Conservation (phyloP, 2,329 filamentous ascomycete genomes). For the Pestalotiopsis sp. region DNA sequence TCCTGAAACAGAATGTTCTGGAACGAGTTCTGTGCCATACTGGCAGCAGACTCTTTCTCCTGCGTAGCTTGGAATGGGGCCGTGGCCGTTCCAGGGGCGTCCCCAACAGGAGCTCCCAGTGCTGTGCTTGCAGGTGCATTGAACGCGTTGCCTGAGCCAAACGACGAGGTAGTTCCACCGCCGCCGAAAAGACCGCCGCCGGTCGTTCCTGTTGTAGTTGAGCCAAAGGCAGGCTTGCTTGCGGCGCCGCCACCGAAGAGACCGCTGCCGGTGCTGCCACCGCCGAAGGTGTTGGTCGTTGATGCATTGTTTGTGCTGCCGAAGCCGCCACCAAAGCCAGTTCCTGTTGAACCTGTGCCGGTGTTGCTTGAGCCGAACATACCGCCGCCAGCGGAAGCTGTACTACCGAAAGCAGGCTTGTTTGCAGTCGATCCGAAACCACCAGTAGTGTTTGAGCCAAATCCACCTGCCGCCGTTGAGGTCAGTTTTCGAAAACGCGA, state of each 20-base stretch:
- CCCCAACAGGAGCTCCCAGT: constrained; percentile 53
- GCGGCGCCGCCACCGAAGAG: constrained; percentile 30
- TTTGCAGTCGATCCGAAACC: constrained; percentile 20
- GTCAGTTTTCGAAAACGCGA: constrained; percentile 20
- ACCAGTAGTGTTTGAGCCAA: constrained; percentile 37
- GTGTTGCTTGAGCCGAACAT: constrained; percentile 47
- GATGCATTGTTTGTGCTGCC: constrained; percentile 36
- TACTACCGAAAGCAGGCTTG: constrained; percentile 27
- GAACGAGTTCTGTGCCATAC: constrained; percentile 62
- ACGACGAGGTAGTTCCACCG: constrained; percentile 33
- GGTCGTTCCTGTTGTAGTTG: constrained; percentile 42
- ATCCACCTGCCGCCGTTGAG: constrained; percentile 26
- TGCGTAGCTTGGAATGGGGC: constrained; percentile 69
- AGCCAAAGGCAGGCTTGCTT: constrained; percentile 55
- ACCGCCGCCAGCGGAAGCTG: constrained; percentile 42
- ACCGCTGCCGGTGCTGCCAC: constrained; percentile 25
- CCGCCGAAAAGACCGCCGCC: constrained; percentile 50
- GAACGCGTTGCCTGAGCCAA: constrained; percentile 41
- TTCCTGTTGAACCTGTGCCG: constrained; percentile 26
- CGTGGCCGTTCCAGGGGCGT: constrained; percentile 69
- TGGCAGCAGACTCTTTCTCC: constrained; percentile 71
- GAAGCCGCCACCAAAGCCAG: constrained; percentile 35
- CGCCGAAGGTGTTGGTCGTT: constrained; percentile 40
- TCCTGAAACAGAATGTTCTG: constrained; percentile 81
- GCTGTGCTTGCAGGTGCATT: constrained; percentile 48